A percentile compares a stretch with the other conserved stretches of the same genome.
phyloP scores from a whole-genome alignment of 176 grass and related monocot species.

The Thalia dealbata region DNA sequence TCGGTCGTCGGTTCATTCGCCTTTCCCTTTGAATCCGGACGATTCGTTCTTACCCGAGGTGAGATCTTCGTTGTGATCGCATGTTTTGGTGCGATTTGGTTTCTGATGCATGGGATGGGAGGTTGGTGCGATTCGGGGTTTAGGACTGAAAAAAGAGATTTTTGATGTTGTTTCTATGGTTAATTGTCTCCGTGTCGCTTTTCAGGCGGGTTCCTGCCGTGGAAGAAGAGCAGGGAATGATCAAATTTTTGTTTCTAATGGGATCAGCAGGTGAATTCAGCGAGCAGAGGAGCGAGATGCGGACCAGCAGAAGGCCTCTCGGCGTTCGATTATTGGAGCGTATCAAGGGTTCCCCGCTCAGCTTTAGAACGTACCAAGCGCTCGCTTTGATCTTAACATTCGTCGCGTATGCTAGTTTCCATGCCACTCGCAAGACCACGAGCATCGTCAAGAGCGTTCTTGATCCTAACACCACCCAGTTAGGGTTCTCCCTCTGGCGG shows the following conservation, averaged over 20 bases:
- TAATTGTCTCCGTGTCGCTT: neutral
- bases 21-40: no score
- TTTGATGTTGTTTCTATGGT: no score
- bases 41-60: no score
- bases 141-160: no score
- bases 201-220: neutral
- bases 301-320: neutral
- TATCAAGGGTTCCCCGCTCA: neutral
- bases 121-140: no score
- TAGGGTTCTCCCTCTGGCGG: neutral
- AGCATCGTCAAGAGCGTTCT: slow-evolving; percentile 13
- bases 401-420: slow-evolving; percentile 7
- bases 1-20: no score
- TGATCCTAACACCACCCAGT: neutral
- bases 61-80: no score
- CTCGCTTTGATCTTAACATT: neutral
- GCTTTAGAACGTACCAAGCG: slow-evolving; percentile 11
- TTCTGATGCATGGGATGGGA: no score
- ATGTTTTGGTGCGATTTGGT: no score
- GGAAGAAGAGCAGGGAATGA: neutral
- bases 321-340: neutral
- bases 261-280: neutral
- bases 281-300: neutral
- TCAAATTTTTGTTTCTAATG: neutral
- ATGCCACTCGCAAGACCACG: slow-evolving; percentile 6